Evolutionary conservation across 23 red algal species (phyloP).

Genomic region (Gracilaria domingensis): DNA sequence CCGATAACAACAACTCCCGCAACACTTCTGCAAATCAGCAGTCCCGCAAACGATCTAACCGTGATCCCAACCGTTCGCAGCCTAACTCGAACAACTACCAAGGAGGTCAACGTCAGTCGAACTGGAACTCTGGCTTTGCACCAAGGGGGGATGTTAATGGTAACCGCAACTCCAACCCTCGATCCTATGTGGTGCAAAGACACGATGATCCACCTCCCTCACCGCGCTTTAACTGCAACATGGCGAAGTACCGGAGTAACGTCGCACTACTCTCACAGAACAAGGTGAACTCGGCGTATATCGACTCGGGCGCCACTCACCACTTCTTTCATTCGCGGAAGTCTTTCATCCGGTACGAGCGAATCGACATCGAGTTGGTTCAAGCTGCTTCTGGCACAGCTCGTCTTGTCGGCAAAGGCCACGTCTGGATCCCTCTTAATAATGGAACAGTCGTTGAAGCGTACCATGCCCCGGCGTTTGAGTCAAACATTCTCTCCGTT

Average conservation of each 20-base stretch:
- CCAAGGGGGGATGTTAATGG: not conserved
- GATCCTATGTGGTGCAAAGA: conserved; percentile 1
- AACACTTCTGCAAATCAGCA: not conserved
- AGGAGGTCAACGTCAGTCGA: not conserved
- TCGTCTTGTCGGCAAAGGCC: too few species aligned
- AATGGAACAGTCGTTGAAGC: too few species aligned
- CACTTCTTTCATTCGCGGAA: conserved; percentile 35
- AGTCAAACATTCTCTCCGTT: too few species aligned
- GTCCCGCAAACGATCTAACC: not conserved
- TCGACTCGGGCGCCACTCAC: conserved; percentile 26
- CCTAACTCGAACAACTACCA: not conserved
- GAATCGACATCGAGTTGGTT: not conserved
- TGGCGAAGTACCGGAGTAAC: not conserved
- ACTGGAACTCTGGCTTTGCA: conserved; percentile 9
- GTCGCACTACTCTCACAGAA: not conserved
- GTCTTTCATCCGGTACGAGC: conserved; percentile 27
- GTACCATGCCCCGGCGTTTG: too few species aligned
- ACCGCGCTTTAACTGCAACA: not conserved
- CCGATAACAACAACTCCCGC: not conserved
- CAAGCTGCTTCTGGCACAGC: too few species aligned
- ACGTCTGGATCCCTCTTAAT: too few species aligned
- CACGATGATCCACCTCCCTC: too few species aligned
- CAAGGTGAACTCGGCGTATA: not conserved
- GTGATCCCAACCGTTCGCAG: not conserved
- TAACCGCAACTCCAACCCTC: not conserved